Percentiles rank a stretch among this genome's conserved stretches.
phyloP scores from a whole-genome alignment of 2,329 filamentous ascomycete genomes.

The Alternaria angustiovoidea region DNA sequence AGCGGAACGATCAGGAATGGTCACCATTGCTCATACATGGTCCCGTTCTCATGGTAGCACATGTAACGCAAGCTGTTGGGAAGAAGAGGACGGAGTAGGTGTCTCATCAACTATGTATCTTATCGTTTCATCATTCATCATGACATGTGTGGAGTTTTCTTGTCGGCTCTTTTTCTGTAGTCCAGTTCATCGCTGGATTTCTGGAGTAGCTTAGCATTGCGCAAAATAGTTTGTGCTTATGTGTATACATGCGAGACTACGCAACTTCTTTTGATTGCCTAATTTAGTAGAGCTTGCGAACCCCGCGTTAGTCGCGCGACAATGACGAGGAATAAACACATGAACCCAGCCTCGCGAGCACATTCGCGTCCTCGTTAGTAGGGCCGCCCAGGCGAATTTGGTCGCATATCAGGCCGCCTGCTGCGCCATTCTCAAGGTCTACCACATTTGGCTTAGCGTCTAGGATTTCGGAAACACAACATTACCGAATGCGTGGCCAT shows the following conservation, averaged over 20 bases:
- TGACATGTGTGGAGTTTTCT: too few species aligned
- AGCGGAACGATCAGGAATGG: background rate
- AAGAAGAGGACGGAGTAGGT: background rate
- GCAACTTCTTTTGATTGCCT: background rate
- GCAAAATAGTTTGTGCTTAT: background rate
- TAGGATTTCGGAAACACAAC: background rate
- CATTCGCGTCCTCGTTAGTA: background rate
- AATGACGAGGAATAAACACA: background rate
- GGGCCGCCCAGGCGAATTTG: background rate
- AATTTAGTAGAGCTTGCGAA: background rate
- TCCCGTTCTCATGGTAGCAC: background rate
- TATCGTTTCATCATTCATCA: background rate
- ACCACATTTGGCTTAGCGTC: slow-evolving; percentile 6
- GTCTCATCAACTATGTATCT: background rate
- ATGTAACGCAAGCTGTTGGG: background rate
- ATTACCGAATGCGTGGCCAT: background rate
- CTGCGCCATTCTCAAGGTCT: slow-evolving; percentile 9
- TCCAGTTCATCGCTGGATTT: background rate
- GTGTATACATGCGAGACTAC: background rate
- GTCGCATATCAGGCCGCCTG: slow-evolving; percentile 5
- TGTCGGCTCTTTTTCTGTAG: background rate
- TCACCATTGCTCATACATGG: background rate
- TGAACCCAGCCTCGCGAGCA: background rate
- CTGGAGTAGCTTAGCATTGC: background rate
- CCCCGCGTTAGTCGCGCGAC: background rate